A percentile compares a stretch with the other conserved stretches of the same genome.
Evolutionary conservation across 306 rosid species (phyloP).

Genomic region (Sophora flavescens): DNA sequence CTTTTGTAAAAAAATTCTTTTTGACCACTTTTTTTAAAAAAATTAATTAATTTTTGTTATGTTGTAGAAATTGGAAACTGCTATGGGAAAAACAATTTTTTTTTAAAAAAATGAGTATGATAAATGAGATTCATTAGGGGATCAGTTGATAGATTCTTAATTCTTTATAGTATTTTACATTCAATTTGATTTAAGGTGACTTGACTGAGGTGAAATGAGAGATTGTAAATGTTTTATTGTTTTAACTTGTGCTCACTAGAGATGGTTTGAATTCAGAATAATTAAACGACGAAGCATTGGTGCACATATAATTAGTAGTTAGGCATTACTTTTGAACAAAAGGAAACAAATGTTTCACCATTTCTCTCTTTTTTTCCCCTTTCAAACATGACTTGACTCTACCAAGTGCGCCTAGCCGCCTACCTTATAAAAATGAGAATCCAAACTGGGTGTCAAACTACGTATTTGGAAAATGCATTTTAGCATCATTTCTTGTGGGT

Average conservation of each 20-base stretch:
- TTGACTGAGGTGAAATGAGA: neutral
- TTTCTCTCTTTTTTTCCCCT: slow-evolving; percentile 10
- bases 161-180: neutral
- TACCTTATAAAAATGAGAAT: slow-evolving; percentile 18
- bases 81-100: neutral
- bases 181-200: neutral
- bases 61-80: slow-evolving; percentile 19
- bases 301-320: neutral
- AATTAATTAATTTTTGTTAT: neutral
- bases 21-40: slow-evolving; percentile 1
- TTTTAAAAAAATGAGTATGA: neutral
- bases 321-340: neutral
- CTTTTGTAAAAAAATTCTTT: slow-evolving; percentile 29
- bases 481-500: slow-evolving; percentile 10
- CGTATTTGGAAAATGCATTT: neutral
- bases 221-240: slow-evolving; percentile 13
- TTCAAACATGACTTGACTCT: slow-evolving; percentile 11
- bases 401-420: neutral
- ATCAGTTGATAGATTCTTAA: slow-evolving; percentile 15
- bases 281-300: neutral
- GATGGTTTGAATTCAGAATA: neutral
- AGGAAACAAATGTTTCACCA: neutral
- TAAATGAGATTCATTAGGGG: slow-evolving; percentile 11
- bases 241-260: slow-evolving; percentile 2
- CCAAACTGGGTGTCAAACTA: neutral